Conservation (phyloP, 2,329 filamentous ascomycete genomes). For the Conoideocrella luteorostrata region DNA sequence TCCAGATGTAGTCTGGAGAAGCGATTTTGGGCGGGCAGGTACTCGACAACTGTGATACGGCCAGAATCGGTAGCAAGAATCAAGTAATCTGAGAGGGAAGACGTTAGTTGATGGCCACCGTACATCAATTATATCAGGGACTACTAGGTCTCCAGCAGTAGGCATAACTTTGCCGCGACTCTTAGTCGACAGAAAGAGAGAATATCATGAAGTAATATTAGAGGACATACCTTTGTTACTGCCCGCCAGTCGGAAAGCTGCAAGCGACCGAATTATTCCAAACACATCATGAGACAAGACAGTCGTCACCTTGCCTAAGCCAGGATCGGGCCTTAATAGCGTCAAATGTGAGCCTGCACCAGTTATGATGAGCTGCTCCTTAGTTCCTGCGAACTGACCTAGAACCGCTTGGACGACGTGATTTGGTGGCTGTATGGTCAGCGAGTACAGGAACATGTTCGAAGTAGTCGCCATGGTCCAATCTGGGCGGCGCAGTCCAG, state of each 20-base stretch:
- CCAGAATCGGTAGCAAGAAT: conserved; percentile 94
- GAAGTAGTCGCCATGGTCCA: conserved; percentile 89
- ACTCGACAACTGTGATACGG: conserved; percentile 90
- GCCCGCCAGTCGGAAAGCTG: conserved; percentile 85
- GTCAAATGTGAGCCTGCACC: conserved; percentile 86
- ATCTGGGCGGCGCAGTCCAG: conserved; percentile 41
- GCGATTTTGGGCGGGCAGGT: conserved; percentile 75
- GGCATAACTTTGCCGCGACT: too few relatives aligned
- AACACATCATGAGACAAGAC: conserved; percentile 91
- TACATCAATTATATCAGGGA: too few relatives aligned
- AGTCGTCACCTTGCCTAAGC: conserved; percentile 78
- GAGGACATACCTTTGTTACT: conserved; percentile 83
- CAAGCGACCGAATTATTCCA: conserved; percentile 85
- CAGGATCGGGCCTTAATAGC: conserved; percentile 78
- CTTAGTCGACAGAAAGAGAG: conserved; percentile 19
- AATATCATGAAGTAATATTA: conserved; percentile 6
- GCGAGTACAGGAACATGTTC: conserved; percentile 96
- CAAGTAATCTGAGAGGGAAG: conserved; percentile 68
- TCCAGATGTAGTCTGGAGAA: conserved; percentile 90
- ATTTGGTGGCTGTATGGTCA: conserved; percentile 90
- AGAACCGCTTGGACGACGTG: conserved; percentile 85
- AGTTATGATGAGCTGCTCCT: conserved; percentile 95
- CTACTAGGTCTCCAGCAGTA: too few relatives aligned
- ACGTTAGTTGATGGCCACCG: conserved; percentile 22
- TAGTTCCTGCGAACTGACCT: conserved; percentile 91